Percentiles rank a stretch among this genome's conserved stretches.
Evolutionary conservation across 2,329 filamentous ascomycete species (phyloP).

Genomic region (Lecanicillium sp.): DNA sequence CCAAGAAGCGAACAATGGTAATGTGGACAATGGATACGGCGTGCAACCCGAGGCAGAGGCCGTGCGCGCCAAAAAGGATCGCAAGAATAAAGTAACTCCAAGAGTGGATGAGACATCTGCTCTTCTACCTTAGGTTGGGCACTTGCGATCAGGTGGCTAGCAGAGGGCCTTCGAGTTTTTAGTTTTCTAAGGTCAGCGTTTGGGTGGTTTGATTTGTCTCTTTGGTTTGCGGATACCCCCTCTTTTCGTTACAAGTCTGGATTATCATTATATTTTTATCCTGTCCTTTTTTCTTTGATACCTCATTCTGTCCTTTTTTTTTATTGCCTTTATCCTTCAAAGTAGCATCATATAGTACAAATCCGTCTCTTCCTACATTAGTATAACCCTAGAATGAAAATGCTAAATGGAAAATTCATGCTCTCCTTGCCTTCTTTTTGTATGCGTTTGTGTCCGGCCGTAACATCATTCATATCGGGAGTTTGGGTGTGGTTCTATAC

Average conservation of each 20-base stretch:
- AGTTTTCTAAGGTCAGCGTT: not conserved
- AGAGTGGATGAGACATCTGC: slow-evolving; percentile 4
- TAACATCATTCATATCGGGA: not conserved
- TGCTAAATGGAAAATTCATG: too few species aligned
- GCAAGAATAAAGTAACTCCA: slow-evolving; percentile 2
- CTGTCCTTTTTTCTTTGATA: too few species aligned
- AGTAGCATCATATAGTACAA: too few species aligned
- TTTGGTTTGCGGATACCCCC: slow-evolving; percentile 1
- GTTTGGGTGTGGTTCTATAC: slow-evolving; percentile 33
- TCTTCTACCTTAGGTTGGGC: slow-evolving; percentile 1
- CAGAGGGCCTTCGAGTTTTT: not conserved
- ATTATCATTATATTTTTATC: too few species aligned
- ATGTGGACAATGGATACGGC: not conserved
- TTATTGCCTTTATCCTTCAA: too few species aligned
- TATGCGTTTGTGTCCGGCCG: too few species aligned
- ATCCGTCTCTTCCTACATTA: too few species aligned
- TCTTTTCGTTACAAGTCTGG: not conserved
- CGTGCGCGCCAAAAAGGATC: slow-evolving; percentile 4
- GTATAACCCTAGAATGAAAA: too few species aligned
- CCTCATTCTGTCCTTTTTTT: too few species aligned
- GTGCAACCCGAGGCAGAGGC: slow-evolving; percentile 4
- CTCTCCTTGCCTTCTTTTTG: too few species aligned
- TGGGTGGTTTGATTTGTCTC: not conserved
- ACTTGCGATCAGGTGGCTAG: not conserved
- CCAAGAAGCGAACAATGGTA: not conserved